A percentile compares a stretch with the other conserved stretches of the same genome.
These are phyloP conservation scores for Aspergillus cejpii DNA, from an alignment of 2,329 filamentous ascomycete genomes.

Conservation along the genomic window DNA sequence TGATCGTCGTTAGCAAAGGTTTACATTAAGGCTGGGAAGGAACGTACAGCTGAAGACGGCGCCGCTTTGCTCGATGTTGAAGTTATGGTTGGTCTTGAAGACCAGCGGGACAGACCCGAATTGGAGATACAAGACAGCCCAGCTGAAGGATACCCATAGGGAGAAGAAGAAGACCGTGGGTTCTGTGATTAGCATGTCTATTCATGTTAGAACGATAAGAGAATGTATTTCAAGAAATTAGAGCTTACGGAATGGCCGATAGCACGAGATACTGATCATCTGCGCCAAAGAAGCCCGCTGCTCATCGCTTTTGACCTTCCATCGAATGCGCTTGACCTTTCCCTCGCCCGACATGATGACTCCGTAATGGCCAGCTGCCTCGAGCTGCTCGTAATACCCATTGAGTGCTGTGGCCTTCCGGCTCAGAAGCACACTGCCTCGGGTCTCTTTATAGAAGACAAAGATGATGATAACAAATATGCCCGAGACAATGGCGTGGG, in stretches of 20 bases:
- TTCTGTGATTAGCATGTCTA: constrained; percentile 53
- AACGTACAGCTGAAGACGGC: constrained; percentile 57
- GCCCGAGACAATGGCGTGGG: constrained; percentile 66
- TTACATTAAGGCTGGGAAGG: too few species aligned
- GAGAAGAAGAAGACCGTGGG: constrained; percentile 68
- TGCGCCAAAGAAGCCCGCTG: constrained; percentile 60
- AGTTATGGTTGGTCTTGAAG: constrained; percentile 61
- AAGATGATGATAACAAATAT: constrained; percentile 59
- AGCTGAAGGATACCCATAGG: constrained; percentile 82
- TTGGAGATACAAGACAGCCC: constrained; percentile 81
- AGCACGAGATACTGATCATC: constrained; percentile 68
- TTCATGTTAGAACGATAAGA: constrained; percentile 2
- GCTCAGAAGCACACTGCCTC: constrained; percentile 71
- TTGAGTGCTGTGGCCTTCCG: constrained; percentile 69
- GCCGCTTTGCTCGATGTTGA: constrained; percentile 61
- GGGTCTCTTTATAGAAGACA: constrained; percentile 71
- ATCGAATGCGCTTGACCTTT: constrained; percentile 56
- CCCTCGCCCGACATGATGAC: constrained; percentile 43
- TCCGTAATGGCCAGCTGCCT: constrained; percentile 56
- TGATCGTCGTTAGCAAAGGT: constrained; percentile 10
- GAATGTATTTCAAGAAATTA: not conserved
- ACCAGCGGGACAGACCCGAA: constrained; percentile 76
- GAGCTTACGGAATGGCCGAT: constrained; percentile 62
- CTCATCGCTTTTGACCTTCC: constrained; percentile 73
- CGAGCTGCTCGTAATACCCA: constrained; percentile 67